These are phyloP conservation scores for Suhomyces bribrorum DNA, from an alignment of 1,139 yeast genomes.

Conservation along the genomic window DNA sequence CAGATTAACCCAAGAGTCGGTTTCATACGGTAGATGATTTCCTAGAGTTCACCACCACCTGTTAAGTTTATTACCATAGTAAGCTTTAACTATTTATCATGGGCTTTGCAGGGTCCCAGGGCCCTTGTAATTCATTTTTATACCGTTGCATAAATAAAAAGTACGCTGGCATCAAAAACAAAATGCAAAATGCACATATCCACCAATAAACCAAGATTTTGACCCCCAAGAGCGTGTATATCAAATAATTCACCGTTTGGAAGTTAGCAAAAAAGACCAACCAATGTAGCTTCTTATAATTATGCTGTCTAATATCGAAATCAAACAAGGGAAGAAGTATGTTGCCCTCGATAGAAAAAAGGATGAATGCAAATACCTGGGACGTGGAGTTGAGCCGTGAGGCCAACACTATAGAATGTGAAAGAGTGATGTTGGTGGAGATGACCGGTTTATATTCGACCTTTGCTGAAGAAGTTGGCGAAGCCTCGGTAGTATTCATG, in stretches of 20 bases:
- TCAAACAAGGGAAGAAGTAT: constrained; percentile 74
- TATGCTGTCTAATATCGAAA: constrained; percentile 51
- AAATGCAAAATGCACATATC: constrained; percentile 45
- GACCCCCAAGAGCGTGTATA: constrained; percentile 39
- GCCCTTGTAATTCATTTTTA: constrained; percentile 87
- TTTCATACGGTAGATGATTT: no score
- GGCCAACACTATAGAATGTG: constrained; percentile 88
- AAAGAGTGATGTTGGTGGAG: constrained; percentile 79
- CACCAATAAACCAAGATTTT: constrained; percentile 52
- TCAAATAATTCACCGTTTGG: constrained; percentile 23
- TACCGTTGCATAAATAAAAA: constrained; percentile 73
- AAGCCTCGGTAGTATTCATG: constrained; percentile 29
- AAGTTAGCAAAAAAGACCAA: constrained; percentile 29
- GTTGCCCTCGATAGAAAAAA: constrained; percentile 70
- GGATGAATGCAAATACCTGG: constrained; percentile 78
- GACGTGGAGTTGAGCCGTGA: constrained; percentile 74
- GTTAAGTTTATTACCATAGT: not conserved
- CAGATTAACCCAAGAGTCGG: no score
- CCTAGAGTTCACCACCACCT: no score
- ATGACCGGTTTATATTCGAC: constrained; percentile 55
- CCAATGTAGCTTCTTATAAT: constrained; percentile 31
- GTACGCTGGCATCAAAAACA: constrained; percentile 67
- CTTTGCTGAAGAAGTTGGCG: constrained; percentile 11
- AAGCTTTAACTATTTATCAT: constrained; percentile 1
- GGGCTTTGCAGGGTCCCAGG: constrained; percentile 92